Conservation (phyloP, 2,329 filamentous ascomycete species). For the Penicillium janthinellum region DNA sequence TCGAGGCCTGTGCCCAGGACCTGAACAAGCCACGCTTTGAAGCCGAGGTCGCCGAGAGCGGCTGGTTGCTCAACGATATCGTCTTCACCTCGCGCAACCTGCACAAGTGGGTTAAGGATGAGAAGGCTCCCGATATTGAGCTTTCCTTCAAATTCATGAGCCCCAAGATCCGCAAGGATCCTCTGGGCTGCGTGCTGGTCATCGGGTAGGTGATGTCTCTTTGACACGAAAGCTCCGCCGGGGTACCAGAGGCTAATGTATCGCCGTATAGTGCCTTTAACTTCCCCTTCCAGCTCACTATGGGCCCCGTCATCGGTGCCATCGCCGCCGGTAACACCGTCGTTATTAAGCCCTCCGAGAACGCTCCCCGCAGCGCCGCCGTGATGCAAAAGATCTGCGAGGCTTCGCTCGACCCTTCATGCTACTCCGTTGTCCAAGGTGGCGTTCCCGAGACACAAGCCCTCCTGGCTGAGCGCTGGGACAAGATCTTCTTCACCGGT, state of each 20-base stretch:
- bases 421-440: conserved; percentile 80
- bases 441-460: conserved; percentile 76
- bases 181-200: conserved; percentile 77
- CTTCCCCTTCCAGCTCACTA: conserved; percentile 80
- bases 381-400: conserved; percentile 78
- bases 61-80: conserved; percentile 79
- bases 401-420: conserved; percentile 72
- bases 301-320: conserved; percentile 81
- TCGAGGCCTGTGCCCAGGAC: conserved; percentile 75
- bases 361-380: conserved; percentile 72
- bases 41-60: conserved; percentile 71
- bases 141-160: conserved; percentile 68
- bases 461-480: conserved; percentile 86
- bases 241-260: background rate
- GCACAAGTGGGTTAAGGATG: conserved; percentile 80
- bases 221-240: background rate
- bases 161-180: conserved; percentile 82
- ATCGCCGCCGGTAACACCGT: conserved; percentile 91
- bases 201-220: conserved; percentile 63
- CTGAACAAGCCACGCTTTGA: conserved; percentile 78
- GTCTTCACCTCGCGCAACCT: conserved; percentile 76
- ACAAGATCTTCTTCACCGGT: conserved; percentile 98
- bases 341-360: conserved; percentile 88
- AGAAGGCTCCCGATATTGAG: conserved; percentile 70
- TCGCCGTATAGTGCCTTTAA: conserved; percentile 70